phyloP scores from a whole-genome alignment of 768 basidiomycete genomes.

The Lactifluus rugatus region DNA sequence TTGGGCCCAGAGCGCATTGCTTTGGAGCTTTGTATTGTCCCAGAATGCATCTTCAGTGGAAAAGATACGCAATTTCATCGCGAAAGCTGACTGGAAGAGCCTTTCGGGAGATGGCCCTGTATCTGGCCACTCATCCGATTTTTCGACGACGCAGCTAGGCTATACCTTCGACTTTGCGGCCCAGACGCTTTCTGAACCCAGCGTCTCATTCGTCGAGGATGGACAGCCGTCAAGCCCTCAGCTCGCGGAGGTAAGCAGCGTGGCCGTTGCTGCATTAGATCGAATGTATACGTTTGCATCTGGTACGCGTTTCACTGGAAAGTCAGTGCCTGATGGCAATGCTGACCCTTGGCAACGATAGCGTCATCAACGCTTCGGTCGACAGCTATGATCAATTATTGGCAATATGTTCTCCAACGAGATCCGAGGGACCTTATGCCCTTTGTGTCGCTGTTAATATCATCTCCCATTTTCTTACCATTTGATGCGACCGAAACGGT shows the following conservation, averaged over 20 bases:
- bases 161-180: conserved; percentile 51
- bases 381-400: conserved; percentile 41
- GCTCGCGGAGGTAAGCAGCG: conserved; percentile 32
- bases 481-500: conserved; percentile 42
- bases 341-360: conserved; percentile 22
- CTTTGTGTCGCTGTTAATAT: conserved; percentile 40
- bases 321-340: neutral
- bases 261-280: conserved; percentile 36
- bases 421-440: conserved; percentile 31
- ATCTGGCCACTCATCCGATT: conserved; percentile 24
- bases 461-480: conserved; percentile 43
- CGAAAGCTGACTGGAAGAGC: conserved; percentile 38
- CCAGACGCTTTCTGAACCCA: conserved; percentile 38
- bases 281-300: conserved; percentile 51
- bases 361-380: conserved; percentile 48
- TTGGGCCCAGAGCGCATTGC: conserved; percentile 50
- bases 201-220: conserved; percentile 35
- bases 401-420: conserved; percentile 44
- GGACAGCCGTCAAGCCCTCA: conserved; percentile 41
- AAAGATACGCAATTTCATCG: conserved; percentile 39
- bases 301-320: conserved; percentile 32
- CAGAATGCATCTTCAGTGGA: conserved; percentile 33
- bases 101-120: conserved; percentile 36
- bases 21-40: conserved; percentile 50
- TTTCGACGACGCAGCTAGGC: conserved; percentile 38